Base-by-base conservation (phyloP, 2,329 filamentous ascomycete genomes). In the Talaromyces sp. region DNA sequence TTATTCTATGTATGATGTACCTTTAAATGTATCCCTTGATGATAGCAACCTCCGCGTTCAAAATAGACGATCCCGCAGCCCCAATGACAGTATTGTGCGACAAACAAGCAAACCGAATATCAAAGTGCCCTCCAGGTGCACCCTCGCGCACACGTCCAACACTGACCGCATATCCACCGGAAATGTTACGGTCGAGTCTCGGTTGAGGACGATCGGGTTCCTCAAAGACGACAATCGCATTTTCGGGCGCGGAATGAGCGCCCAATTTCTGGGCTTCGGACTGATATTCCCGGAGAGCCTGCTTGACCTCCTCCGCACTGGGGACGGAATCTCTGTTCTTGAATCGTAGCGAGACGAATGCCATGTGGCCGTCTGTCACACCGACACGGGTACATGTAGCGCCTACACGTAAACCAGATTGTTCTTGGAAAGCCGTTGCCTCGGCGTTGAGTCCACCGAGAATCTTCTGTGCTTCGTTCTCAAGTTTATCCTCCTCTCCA, bases 401-500 rank as follows among this genome's bases (percentile, higher is more conserved):
- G 4, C 89, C 92, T 64, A 98, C 88, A 69, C 87, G 87, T 66
- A 98, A 86, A 54, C 83, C 82, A 14, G 82, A 79, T 78, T 96
- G 92, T 75, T 95, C 89, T 61, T 88, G 82, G 71, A 97, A 93
- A 13, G 87, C 90, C 6, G 90, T 93, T 19, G 85, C 83, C 19
- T 90, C 88, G 47, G 80, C 78, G 73, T 92, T 92, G 72, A 97
- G 81, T 39, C 78, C 77, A 61, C 95, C 94, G 2, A 98, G 85
- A 72, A 98, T 98, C 86, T 98, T 98, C 72, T 91, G 90, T 2
- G 95, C 93, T 79, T 98, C 95, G 3, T 90, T 91, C 82, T 97
- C 92, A 35, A 98, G 87, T 83, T 98, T 98, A 78, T 97, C 93
- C 78, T 98, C 95, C 80, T 98, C 95, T 65, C 93, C 93, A 0